These are phyloP conservation scores for Lablab purpureus DNA, from an alignment of 306 rosid species.

Conservation along the genomic window DNA sequence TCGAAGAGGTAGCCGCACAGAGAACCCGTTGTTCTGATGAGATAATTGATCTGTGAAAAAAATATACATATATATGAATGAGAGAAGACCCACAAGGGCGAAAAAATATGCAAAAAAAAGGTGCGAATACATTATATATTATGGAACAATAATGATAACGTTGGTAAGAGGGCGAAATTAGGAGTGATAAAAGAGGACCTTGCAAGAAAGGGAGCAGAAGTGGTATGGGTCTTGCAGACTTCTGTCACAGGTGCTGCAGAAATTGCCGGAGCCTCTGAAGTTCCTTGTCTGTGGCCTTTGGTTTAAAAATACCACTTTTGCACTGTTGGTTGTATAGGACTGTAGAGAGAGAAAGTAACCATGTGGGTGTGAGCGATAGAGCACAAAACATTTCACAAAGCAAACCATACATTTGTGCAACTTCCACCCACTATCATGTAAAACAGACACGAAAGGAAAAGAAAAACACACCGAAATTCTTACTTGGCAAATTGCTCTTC, in stretches of 20 bases:
- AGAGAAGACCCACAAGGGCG: neutral
- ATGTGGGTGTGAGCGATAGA: neutral
- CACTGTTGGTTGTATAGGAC: slow-evolving; percentile 90
- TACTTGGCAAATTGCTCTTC: no score
- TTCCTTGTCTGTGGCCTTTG: slow-evolving; percentile 74
- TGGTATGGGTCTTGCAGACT: slow-evolving; percentile 82
- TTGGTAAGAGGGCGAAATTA: neutral
- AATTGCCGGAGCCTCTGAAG: slow-evolving; percentile 80
- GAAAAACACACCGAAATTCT: neutral
- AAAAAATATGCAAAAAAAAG: neutral
- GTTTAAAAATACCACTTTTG: slow-evolving; percentile 90
- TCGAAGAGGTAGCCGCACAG: slow-evolving; percentile 62
- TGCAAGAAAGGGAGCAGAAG: slow-evolving; percentile 92
- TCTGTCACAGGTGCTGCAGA: slow-evolving; percentile 88
- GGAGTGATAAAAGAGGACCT: slow-evolving; percentile 56
- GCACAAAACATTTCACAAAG: neutral
- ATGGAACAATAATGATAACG: neutral
- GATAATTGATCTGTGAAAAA: slow-evolving; percentile 60
- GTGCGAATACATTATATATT: no score
- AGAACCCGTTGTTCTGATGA: slow-evolving; percentile 58
- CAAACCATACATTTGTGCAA: neutral
- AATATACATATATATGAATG: neutral
- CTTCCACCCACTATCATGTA: neutral
- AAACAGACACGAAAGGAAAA: neutral
- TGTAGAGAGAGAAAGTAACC: slow-evolving; percentile 28